These are phyloP conservation scores for Avena eriantha DNA, from an alignment of 176 grass and related monocot species.

Conservation along the genomic window DNA sequence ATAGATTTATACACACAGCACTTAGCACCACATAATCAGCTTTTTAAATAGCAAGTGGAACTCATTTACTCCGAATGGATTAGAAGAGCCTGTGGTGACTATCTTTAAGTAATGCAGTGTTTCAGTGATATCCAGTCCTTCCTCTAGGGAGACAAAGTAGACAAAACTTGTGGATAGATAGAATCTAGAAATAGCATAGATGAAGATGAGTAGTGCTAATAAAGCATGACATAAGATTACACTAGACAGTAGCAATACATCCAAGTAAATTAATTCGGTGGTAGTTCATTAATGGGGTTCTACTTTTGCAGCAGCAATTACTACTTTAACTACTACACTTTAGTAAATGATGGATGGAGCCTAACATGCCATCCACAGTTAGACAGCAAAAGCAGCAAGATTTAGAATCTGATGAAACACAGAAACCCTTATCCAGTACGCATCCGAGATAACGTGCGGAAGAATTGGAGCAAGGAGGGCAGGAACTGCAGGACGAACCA, in stretches of 20 bases:
- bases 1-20: not conserved
- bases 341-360: conserved; percentile 38
- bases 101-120: conserved; percentile 1
- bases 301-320: conserved; percentile 47
- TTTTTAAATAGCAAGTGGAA: conserved; percentile 39
- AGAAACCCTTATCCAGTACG: conserved; percentile 41
- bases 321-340: conserved; percentile 43
- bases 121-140: conserved; percentile 11
- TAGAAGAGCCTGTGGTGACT: not conserved
- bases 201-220: not conserved
- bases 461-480: not conserved
- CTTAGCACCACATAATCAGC: not conserved
- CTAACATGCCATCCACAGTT: conserved; percentile 49
- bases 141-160: conserved; percentile 32
- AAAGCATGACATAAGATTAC: conserved; percentile 27
- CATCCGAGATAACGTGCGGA: conserved; percentile 26
- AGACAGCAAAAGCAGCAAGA: conserved; percentile 40
- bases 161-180: conserved; percentile 22
- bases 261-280: conserved; percentile 28
- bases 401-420: conserved; percentile 21
- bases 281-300: conserved; percentile 1
- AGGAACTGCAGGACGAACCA: conserved; percentile 65
- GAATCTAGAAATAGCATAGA: conserved; percentile 18
- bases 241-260: conserved; percentile 17
- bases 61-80: not conserved